Evolutionary conservation across 2,329 filamentous ascomycete species (phyloP).

Genomic region (Verticillium nubilum): DNA sequence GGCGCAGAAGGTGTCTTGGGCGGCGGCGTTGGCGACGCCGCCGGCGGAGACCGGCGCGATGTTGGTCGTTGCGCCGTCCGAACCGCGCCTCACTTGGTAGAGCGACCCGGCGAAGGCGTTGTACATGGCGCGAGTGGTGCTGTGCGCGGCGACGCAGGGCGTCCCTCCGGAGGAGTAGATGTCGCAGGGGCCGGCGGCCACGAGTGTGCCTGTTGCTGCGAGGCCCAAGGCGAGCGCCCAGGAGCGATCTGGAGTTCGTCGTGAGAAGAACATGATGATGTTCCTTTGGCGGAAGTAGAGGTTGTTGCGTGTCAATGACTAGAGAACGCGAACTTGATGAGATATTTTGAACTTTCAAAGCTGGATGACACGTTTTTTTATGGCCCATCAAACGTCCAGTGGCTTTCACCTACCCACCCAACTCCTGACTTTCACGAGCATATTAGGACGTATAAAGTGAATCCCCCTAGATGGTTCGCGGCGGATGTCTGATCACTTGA

Average conservation of each 20-base stretch:
- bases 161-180: constrained; percentile 53
- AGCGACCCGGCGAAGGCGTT: constrained; percentile 44
- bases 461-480: too few relatives aligned
- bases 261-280: constrained; percentile 1
- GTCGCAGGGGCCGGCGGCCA: constrained; percentile 53
- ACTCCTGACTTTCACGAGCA: too few relatives aligned
- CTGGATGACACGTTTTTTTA: too few relatives aligned
- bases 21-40: constrained; percentile 54
- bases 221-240: constrained; percentile 22
- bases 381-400: too few relatives aligned
- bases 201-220: constrained; percentile 30
- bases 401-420: too few relatives aligned
- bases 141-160: constrained; percentile 60
- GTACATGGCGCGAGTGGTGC: constrained; percentile 60
- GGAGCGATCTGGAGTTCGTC: background rate
- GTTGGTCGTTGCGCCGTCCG: constrained; percentile 38
- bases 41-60: constrained; percentile 50
- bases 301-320: too few relatives aligned
- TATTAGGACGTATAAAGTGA: too few relatives aligned
- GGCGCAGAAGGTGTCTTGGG: constrained; percentile 57
- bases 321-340: too few relatives aligned
- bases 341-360: too few relatives aligned
- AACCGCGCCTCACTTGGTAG: constrained; percentile 55
- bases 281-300: too few relatives aligned
- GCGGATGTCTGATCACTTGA: too few relatives aligned